Evolutionary conservation across 352 stramenopile genomes (phyloP), one percentile per base, ranked within the genome.

Genomic region (Labyrinthula sp.): DNA sequence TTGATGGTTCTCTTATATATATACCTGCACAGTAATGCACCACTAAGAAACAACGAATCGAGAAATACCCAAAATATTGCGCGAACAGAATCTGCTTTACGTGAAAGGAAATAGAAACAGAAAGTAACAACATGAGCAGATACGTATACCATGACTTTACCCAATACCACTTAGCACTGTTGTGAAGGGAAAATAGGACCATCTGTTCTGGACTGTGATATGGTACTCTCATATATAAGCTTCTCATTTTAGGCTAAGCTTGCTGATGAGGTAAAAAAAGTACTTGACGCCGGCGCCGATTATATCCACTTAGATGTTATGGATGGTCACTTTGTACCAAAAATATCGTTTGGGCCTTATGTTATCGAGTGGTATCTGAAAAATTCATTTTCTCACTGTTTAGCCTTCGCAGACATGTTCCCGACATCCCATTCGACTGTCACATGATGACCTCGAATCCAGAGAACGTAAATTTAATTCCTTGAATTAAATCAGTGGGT

Each of bases 381-480:
- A n/a, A n/a, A n/a, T n/a, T n/a, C n/a, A n/a, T n/a, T n/a, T n/a
- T n/a, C n/a, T n/a, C n/a, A n/a, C n/a, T n/a, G n/a, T n/a, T n/a
- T n/a, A n/a, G n/a, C 38, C 67, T 91, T 41, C 67, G 76, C 2
- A 59, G 69, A 41, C 75, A 89, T 58, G 81, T 73, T 7, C n/a
- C 47, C 22, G 72, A 72, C 3, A 91, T 88, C 57, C 82, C 34
- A 0, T 52, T 97, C 41, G 86, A 96, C 63, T 92, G 79, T 66
- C 86, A 97, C 68, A 84, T 97, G 69, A 97, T 97, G 85, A 83
- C 93, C 15, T 71, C 71, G 35, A 77, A 92, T 57, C 82, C 80
- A 2, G 78, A 84, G 57, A 79, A 91, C n/a, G n/a, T n/a, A n/a
- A n/a, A n/a, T n/a, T n/a, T n/a, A n/a, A n/a, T n/a, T n/a, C n/a